A percentile compares a stretch with the other conserved stretches of the same genome.
Evolutionary conservation across 768 basidiomycete species (phyloP).

Genomic region (Paxillus involutus): DNA sequence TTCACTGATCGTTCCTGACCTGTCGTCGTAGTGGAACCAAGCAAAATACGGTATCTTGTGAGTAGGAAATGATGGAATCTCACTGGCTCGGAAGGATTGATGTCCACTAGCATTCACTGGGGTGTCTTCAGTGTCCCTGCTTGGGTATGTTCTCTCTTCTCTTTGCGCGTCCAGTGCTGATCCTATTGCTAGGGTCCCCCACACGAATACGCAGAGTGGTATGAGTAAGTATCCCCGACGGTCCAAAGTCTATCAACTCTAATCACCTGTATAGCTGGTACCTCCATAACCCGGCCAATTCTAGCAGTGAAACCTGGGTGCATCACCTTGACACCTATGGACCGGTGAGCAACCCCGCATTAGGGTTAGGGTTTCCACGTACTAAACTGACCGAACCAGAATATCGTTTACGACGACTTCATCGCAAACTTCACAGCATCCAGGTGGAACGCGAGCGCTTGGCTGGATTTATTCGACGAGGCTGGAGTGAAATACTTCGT

Average conservation of each 20-base stretch:
- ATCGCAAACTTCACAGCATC: slow-evolving; percentile 52
- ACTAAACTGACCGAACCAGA: slow-evolving; percentile 22
- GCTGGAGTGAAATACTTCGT: slow-evolving; percentile 67
- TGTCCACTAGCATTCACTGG: slow-evolving; percentile 44
- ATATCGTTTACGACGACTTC: slow-evolving; percentile 58
- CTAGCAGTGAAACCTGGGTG: slow-evolving; percentile 42
- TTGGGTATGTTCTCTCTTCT: slow-evolving; percentile 26
- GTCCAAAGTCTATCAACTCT: neutral
- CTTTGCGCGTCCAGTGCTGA: neutral
- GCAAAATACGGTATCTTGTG: slow-evolving; percentile 61
- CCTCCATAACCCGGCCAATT: slow-evolving; percentile 36
- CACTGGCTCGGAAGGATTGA: neutral
- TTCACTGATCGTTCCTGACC: neutral
- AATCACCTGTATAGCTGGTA: slow-evolving; percentile 32
- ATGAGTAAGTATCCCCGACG: slow-evolving; percentile 38
- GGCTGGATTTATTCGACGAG: slow-evolving; percentile 53
- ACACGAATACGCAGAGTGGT: slow-evolving; percentile 54
- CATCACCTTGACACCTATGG: slow-evolving; percentile 54
- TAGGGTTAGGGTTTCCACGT: neutral
- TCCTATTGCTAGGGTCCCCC: slow-evolving; percentile 35
- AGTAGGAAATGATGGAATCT: slow-evolving; percentile 13
- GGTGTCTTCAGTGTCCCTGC: slow-evolving; percentile 48
- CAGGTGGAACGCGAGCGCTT: slow-evolving; percentile 53
- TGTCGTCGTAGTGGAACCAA: slow-evolving; percentile 40
- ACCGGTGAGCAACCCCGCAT: slow-evolving; percentile 23